Evolutionary conservation across 148 eudicot genomes (phyloP), one percentile per base, ranked within the genome.

Genomic region (Chenopodium album): DNA sequence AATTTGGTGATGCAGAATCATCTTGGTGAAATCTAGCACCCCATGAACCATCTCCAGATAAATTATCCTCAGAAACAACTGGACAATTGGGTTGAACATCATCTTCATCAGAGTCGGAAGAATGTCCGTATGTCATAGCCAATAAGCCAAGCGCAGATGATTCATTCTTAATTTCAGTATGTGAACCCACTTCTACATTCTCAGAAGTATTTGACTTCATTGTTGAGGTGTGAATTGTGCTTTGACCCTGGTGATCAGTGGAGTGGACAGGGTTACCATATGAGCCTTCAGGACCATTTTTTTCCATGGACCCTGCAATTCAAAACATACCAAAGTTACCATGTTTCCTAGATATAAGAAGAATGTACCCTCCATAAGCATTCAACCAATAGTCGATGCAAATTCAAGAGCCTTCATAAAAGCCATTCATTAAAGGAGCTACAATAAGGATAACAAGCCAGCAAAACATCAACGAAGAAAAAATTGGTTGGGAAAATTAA

Each of bases 81-180:
- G 86, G 85, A 82, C 66, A 77, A 78, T 81, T 85, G 83, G 87
- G 90, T 67, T 86, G 87, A 59, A 68, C 68, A 64, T 87, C 86
- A 67, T 93, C 94, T 69, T 87, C 94, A 77, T 96, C 99, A 80
- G 95, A 88, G 73, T 96, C 99, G 0, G 98, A 92, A 62, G 97
- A 88, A 85, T 92, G 83, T 72, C 91, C 93, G 80, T 96, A 96
- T 44, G 91, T 76, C 89, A 91, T 84, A 88, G 99, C 99, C 81
- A 96, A 83, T 44, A 96, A 88, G 81, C 98, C 94, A 67, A 96
- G 97, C 76, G 99, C 92, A 83, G 98, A 92, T 34, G 93, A 84
- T 46, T 50, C 87, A 74, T 86, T 81, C 56, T 80, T 81, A 52
- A 63, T 82, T 50, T 84, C 88, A 71, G 71, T 74, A 75, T 82